Percentiles rank a stretch among this genome's conserved stretches.
Conservation (phyloP, 768 basidiomycete species). For the Tricholoma terreum region DNA sequence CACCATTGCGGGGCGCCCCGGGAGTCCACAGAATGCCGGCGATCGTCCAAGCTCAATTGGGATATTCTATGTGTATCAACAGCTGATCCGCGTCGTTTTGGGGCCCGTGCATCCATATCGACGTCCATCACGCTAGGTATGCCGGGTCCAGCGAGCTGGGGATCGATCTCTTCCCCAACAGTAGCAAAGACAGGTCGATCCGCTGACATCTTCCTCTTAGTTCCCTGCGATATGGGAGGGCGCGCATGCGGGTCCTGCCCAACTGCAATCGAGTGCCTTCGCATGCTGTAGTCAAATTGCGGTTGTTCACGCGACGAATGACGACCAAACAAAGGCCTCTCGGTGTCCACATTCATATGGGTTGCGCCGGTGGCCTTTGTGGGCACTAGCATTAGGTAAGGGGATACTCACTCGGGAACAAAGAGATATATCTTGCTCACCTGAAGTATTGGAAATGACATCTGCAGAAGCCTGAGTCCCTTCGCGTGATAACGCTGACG, state of each 20-base stretch:
- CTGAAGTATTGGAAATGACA: conserved; percentile 3
- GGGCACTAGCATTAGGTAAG: conserved; percentile 17
- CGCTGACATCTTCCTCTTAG: conserved; percentile 81
- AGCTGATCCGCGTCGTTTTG: conserved; percentile 82
- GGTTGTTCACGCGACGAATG: conserved; percentile 38
- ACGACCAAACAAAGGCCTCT: conserved; percentile 28
- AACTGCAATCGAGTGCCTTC: conserved; percentile 69
- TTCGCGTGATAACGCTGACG: conserved; percentile 20
- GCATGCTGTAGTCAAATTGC: conserved; percentile 66
- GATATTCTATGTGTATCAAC: conserved; percentile 76
- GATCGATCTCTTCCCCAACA: conserved; percentile 61
- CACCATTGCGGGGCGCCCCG: conserved; percentile 55
- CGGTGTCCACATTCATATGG: conserved; percentile 39
- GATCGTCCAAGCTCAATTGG: conserved; percentile 73
- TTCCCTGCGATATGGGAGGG: conserved; percentile 50
- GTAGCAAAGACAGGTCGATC: conserved; percentile 54
- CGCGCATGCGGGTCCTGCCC: conserved; percentile 47
- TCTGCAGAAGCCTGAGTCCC: conserved; percentile 24
- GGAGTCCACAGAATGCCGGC: conserved; percentile 73
- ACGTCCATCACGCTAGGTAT: conserved; percentile 56
- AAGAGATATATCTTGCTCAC: conserved; percentile 2
- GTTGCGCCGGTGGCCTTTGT: conserved; percentile 30
- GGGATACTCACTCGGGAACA: background rate
- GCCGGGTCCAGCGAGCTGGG: conserved; percentile 66
- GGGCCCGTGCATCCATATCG: conserved; percentile 63